phyloP scores from a whole-genome alignment of 805 yeast species.

The Lachancea nothofagi region DNA sequence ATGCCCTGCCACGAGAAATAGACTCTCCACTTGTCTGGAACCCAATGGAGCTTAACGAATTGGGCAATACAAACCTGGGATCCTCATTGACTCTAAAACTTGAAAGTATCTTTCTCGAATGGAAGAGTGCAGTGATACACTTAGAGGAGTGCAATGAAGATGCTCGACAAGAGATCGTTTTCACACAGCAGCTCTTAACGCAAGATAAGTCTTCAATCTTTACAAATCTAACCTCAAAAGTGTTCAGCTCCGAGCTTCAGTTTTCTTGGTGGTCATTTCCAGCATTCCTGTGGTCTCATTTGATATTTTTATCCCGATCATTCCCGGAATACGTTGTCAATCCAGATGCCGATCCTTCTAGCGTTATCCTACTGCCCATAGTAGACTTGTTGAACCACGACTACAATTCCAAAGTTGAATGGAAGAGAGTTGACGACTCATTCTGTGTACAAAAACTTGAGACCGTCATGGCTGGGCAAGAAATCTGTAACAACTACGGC shows the following conservation, averaged over 20 bases:
- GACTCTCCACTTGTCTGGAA: slow-evolving; percentile 61
- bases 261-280: slow-evolving; percentile 56
- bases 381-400: slow-evolving; percentile 75
- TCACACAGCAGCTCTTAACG: slow-evolving; percentile 12
- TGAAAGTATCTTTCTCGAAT: slow-evolving; percentile 51
- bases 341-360: slow-evolving; percentile 33
- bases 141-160: not conserved
- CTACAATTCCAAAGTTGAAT: slow-evolving; percentile 56
- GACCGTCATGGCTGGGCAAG: slow-evolving; percentile 32
- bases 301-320: slow-evolving; percentile 69
- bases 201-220: slow-evolving; percentile 17
- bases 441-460: slow-evolving; percentile 38
- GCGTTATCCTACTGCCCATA: slow-evolving; percentile 70
- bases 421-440: slow-evolving; percentile 48
- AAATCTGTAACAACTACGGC: slow-evolving; percentile 80
- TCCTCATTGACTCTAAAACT: slow-evolving; percentile 48
- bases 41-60: slow-evolving; percentile 41
- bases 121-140: slow-evolving; percentile 35
- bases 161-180: slow-evolving; percentile 13
- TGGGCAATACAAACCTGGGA: slow-evolving; percentile 64
- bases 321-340: slow-evolving; percentile 56
- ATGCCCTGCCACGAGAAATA: slow-evolving; percentile 44
- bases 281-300: slow-evolving; percentile 69
- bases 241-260: not conserved
- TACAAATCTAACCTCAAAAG: slow-evolving; percentile 11